A percentile compares a stretch with the other conserved stretches of the same genome.
Conservation (phyloP, 768 basidiomycete species). For the Boletus sp. region DNA sequence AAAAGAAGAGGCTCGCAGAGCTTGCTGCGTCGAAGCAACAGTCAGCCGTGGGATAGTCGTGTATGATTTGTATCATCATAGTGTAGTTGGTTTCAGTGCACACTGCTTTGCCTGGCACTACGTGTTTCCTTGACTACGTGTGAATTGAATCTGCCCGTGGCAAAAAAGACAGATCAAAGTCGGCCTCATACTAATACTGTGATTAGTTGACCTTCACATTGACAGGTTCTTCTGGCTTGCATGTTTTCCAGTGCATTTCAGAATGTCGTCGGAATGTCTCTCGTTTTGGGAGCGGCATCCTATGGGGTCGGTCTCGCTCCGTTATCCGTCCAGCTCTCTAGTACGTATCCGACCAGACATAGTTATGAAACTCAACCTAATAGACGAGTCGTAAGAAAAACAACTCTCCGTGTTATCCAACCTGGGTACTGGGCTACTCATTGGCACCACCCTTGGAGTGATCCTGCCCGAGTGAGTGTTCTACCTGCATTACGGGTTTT, state of each 20-base stretch:
- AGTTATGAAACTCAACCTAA: neutral
- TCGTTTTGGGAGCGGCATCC: constrained; percentile 57
- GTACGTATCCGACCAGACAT: constrained; percentile 35
- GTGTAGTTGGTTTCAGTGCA: no score
- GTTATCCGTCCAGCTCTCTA: constrained; percentile 68
- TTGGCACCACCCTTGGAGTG: constrained; percentile 87
- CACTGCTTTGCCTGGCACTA: neutral
- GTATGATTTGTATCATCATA: neutral
- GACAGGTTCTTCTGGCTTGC: neutral
- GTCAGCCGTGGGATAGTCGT: no score
- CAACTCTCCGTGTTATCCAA: constrained; percentile 47
- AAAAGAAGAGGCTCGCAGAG: neutral
- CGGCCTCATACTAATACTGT: neutral
- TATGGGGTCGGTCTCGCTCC: constrained; percentile 76
- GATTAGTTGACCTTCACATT: neutral
- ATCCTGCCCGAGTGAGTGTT: constrained; percentile 87
- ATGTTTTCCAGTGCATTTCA: constrained; percentile 28
- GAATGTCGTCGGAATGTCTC: constrained; percentile 46
- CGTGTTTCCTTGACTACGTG: neutral
- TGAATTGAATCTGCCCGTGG: neutral
- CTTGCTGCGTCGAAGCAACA: neutral
- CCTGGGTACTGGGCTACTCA: constrained; percentile 78
- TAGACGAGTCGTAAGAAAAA: constrained; percentile 43
- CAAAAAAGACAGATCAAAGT: neutral
- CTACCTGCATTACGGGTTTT: neutral